Evolutionary conservation across 352 stramenopile species (phyloP).

Genomic region (Globisporangium recalcitrans): DNA sequence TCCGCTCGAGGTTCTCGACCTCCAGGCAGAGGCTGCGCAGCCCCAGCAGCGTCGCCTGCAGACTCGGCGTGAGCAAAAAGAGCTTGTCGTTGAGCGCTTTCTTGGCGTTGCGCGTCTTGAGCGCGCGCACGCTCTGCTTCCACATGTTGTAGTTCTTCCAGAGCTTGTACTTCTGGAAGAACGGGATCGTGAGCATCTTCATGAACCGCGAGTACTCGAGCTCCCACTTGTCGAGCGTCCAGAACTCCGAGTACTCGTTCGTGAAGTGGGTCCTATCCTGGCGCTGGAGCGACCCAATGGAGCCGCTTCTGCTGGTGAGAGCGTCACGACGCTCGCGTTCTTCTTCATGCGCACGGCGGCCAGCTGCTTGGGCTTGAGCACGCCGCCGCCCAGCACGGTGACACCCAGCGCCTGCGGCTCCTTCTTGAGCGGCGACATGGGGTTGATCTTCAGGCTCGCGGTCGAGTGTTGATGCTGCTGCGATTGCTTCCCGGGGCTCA

Average conservation of each 20-base stretch:
- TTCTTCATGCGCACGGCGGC: conserved; percentile 33
- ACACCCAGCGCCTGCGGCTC: neutral
- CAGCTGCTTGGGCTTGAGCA: conserved; percentile 37
- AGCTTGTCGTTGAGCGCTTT: conserved; percentile 75
- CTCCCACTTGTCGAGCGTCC: conserved; percentile 90
- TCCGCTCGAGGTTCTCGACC: conserved; percentile 55
- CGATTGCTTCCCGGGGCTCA: conserved; percentile 4
- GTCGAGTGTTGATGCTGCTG: neutral
- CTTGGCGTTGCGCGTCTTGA: conserved; percentile 86
- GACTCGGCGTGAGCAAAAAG: conserved; percentile 85
- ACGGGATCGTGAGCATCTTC: conserved; percentile 86
- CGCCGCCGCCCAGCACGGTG: neutral
- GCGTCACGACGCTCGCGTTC: conserved; percentile 32
- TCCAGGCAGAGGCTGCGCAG: conserved; percentile 75
- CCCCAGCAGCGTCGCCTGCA: conserved; percentile 75
- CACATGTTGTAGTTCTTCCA: conserved; percentile 95
- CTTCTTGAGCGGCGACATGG: conserved; percentile 20
- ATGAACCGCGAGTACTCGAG: conserved; percentile 89
- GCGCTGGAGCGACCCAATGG: neutral
- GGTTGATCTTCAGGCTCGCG: neutral
- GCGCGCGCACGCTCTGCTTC: conserved; percentile 81
- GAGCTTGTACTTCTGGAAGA: conserved; percentile 90
- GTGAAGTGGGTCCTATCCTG: conserved; percentile 80
- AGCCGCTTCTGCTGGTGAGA: conserved; percentile 14
- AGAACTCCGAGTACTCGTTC: conserved; percentile 87